These are phyloP conservation scores for Penicillium silybi DNA, from an alignment of 495 filamentous ascomycete genomes.

Conservation along the genomic window DNA sequence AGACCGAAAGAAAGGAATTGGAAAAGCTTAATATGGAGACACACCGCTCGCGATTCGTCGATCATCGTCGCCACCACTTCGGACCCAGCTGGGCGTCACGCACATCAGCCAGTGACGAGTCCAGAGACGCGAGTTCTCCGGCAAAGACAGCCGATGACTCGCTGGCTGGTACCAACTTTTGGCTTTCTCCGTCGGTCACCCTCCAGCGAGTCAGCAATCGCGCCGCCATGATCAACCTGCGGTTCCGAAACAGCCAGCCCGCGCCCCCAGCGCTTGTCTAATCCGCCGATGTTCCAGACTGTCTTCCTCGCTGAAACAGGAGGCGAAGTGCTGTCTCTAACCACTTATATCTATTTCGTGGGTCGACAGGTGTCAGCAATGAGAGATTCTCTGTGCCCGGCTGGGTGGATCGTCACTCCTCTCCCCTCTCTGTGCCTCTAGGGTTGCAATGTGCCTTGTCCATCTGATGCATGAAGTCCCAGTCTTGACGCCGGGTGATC, in stretches of 20 bases:
- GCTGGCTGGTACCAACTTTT: constrained; percentile 1
- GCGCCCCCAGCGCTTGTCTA: constrained; percentile 3
- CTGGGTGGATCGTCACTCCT: neutral
- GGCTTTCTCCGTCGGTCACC: neutral
- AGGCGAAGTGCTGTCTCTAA: neutral
- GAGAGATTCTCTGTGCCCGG: too few relatives aligned
- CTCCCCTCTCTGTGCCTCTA: too few relatives aligned
- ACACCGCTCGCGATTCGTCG: constrained; percentile 1
- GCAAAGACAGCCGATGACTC: neutral
- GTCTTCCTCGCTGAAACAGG: neutral
- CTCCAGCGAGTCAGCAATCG: constrained; percentile 15
- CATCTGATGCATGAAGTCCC: neutral
- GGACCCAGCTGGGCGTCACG: constrained; percentile 4
- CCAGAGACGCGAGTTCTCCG: neutral
- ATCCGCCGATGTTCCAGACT: neutral
- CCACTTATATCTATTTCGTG: neutral
- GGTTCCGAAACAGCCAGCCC: constrained; percentile 18
- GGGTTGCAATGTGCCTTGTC: neutral
- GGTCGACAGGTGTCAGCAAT: too few relatives aligned
- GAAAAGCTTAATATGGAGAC: constrained; percentile 4
- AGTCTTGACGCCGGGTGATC: neutral
- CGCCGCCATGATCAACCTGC: constrained; percentile 7
- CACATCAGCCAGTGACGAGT: constrained; percentile 15
- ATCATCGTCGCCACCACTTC: constrained; percentile 5
- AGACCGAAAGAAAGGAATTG: neutral